Evolutionary conservation across 495 filamentous ascomycete genomes (phyloP).

Genomic region (Tuber aestivum): DNA sequence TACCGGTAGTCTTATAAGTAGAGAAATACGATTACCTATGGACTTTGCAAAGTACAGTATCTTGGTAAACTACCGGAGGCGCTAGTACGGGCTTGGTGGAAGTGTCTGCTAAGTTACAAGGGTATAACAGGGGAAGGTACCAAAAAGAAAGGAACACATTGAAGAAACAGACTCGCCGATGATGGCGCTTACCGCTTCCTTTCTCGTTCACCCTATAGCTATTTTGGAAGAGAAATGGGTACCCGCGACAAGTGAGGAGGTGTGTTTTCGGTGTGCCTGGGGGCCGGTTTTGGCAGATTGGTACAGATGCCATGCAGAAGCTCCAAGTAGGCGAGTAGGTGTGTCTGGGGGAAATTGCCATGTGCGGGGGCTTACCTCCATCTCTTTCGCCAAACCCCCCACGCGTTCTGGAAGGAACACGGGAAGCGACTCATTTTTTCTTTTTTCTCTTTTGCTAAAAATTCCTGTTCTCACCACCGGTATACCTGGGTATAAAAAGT

Average conservation of each 20-base stretch:
- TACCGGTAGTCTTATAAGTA: neutral
- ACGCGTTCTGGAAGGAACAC: conserved; percentile 4
- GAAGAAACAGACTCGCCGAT: neutral
- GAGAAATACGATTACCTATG: neutral
- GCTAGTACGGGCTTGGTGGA: neutral
- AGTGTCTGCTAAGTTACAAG: neutral
- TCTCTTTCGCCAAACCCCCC: neutral
- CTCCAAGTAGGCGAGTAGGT: neutral
- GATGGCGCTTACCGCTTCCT: neutral
- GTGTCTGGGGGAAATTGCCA: neutral
- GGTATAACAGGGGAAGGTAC: neutral
- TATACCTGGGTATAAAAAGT: neutral
- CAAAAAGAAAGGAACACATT: neutral
- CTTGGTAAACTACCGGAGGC: neutral
- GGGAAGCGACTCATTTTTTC: neutral
- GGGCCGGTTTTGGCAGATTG: neutral
- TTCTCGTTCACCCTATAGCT: neutral
- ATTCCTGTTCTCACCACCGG: neutral
- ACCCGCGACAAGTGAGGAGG: conserved; percentile 1
- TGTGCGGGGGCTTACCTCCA: neutral
- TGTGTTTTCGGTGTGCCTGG: conserved; percentile 2
- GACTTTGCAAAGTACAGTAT: neutral
- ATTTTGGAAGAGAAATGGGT: neutral
- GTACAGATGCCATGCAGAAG: neutral
- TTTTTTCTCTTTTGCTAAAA: neutral